Evolutionary conservation across 306 rosid genomes (phyloP).

Genomic region (Vigna mungo): DNA sequence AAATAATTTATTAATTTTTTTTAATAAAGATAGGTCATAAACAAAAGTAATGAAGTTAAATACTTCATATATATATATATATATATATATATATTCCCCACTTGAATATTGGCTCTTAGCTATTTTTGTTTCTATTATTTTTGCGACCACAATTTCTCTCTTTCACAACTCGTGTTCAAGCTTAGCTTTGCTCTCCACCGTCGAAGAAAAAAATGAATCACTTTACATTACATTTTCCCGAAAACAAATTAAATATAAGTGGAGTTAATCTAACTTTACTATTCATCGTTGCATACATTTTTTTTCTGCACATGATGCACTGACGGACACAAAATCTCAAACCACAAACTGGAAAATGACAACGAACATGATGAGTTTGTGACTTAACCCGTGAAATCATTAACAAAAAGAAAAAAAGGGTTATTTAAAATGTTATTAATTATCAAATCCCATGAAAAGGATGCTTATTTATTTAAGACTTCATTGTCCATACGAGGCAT

Average conservation of each 20-base stretch:
- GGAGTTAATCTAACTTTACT: no score
- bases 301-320: neutral
- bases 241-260: neutral
- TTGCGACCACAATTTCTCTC: neutral
- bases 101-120: neutral
- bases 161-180: neutral
- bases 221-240: neutral
- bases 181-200: neutral
- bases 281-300: no score
- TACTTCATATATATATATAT: neutral
- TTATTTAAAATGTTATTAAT: neutral
- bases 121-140: neutral
- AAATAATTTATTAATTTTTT: no score
- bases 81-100: neutral
- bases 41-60: no score
- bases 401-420: neutral
- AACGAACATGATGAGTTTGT: neutral
- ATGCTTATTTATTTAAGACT: neutral
- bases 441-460: neutral
- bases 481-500: constrained; percentile 1
- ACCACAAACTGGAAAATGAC: neutral
- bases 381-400: neutral
- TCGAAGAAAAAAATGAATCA: neutral
- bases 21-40: no score
- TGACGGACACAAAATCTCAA: neutral